Conservation (phyloP, 2,329 filamentous ascomycete species). For the Ceratocystiopsis sp. region DNA sequence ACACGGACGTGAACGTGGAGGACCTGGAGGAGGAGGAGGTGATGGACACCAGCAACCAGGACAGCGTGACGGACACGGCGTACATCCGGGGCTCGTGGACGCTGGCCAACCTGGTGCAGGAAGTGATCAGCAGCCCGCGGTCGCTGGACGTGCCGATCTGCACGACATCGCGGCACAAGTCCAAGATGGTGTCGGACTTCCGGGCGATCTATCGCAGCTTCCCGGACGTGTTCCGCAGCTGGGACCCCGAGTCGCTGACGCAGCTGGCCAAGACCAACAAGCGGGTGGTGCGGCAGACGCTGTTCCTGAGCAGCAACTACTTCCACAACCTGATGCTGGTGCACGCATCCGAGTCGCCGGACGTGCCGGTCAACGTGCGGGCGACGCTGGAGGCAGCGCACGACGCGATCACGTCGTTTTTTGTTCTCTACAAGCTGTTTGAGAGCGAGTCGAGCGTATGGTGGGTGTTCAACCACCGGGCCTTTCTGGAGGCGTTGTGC, state of each 20-base stretch:
- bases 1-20: constrained; percentile 63
- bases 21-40: constrained; percentile 48
- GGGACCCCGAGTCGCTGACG: constrained; percentile 43
- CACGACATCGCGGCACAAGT: constrained; percentile 49
- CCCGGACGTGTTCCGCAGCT: constrained; percentile 51
- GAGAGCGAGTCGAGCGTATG: constrained; percentile 58
- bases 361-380: constrained; percentile 47
- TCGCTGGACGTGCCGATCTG: constrained; percentile 59
- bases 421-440: constrained; percentile 52
- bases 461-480: constrained; percentile 74
- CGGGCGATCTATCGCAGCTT: constrained; percentile 56
- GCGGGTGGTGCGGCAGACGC: constrained; percentile 52
- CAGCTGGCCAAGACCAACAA: constrained; percentile 41
- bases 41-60: constrained; percentile 28
- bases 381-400: constrained; percentile 60
- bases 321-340: constrained; percentile 71
- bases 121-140: constrained; percentile 57
- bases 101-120: constrained; percentile 60
- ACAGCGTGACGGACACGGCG: constrained; percentile 46
- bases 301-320: constrained; percentile 69
- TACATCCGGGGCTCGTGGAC: constrained; percentile 68
- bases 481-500: constrained; percentile 59
- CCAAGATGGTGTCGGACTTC: constrained; percentile 52
- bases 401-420: constrained; percentile 58
- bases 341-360: constrained; percentile 50